Base-by-base conservation (phyloP, 2,329 filamentous ascomycete species). In the Nannizziopsis barbatae region DNA sequence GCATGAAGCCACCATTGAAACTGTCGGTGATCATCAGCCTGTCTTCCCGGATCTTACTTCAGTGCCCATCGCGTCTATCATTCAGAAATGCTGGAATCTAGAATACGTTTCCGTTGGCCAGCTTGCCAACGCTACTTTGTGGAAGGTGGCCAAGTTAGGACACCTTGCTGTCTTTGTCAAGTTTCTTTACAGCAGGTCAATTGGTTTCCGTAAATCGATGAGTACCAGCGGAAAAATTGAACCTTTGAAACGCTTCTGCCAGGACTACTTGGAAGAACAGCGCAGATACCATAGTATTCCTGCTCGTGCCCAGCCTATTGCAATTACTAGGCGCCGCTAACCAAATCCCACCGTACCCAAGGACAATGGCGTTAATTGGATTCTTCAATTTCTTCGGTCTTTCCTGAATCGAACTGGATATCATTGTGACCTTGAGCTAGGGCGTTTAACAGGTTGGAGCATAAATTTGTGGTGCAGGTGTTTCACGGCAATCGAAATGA, bases 141-240 rank as follows among this genome's bases (percentile, higher is more conserved):
- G 42, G 42, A 38, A 37, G 12, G 33, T 38, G 42, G 42, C 17
- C 4, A 45, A 38, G 14, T 12, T n/a, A 14, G 42, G 42, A n/a
- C 9, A 38, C 12, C 8, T 45, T 14, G 10, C 18, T 38, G 42
- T 45, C 17, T 12, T 45, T 27, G 9, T 45, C 12, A 38, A 15
- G 11, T 45, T 35, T 12, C 42, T 45, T 37, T 45, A 45, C 17
- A 27, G n/a, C 8, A 27, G 20, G 5, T 45, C 42, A 37, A 37
- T 45, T 18, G 42, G 42, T n/a, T 45, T 45, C 18, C 17, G 18
- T 12, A 45, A 45, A 38, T 37, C 42, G 17, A 37, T 17, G 32
- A 45, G 15, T 37, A 17, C 42, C 4, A 2, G 12, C 9, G 42
- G 42, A 37, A 37, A 45, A 11, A 12, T 45, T 11, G 42, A 35